These are phyloP conservation scores for Aspergillus brasiliensis DNA, from an alignment of 2,329 filamentous ascomycete genomes.

Conservation along the genomic window DNA sequence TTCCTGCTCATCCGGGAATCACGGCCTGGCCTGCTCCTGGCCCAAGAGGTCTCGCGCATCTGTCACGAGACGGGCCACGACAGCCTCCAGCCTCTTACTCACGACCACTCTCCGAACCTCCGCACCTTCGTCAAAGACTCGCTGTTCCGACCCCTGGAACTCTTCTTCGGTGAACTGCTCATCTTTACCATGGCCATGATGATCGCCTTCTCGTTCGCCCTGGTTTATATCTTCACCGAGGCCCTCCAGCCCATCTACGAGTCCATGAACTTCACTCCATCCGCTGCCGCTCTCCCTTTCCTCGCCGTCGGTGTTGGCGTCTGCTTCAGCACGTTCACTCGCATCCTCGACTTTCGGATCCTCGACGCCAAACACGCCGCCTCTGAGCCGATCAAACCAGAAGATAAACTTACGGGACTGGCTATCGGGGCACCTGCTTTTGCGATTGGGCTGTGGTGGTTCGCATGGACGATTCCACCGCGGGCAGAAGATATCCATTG, in stretches of 20 bases:
- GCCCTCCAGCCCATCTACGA: slow-evolving; percentile 45
- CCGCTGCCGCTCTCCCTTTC: slow-evolving; percentile 44
- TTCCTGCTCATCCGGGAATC: slow-evolving; percentile 45
- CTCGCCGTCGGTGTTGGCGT: slow-evolving; percentile 46
- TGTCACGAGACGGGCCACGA: slow-evolving; percentile 27
- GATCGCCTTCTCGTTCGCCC: slow-evolving; percentile 43
- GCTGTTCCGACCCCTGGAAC: slow-evolving; percentile 42
- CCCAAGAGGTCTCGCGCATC: slow-evolving; percentile 30
- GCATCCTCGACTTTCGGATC: slow-evolving; percentile 45
- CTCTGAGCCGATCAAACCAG: slow-evolving; percentile 36
- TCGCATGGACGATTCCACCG: slow-evolving; percentile 53
- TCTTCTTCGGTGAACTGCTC: slow-evolving; percentile 51
- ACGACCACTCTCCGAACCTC: slow-evolving; percentile 41
- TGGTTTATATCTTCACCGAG: slow-evolving; percentile 55
- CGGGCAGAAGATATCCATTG: slow-evolving; percentile 35
- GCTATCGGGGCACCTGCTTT: slow-evolving; percentile 49
- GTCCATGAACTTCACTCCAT: slow-evolving; percentile 35
- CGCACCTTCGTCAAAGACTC: slow-evolving; percentile 38
- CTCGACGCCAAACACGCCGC: slow-evolving; percentile 19
- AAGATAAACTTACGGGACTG: slow-evolving; percentile 53
- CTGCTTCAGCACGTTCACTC: slow-evolving; percentile 45
- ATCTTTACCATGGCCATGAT: slow-evolving; percentile 47
- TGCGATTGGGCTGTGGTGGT: slow-evolving; percentile 51
- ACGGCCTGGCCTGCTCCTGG: slow-evolving; percentile 46
- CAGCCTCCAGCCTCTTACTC: slow-evolving; percentile 35